Percentiles rank a stretch among this genome's conserved stretches.
Conservation (phyloP, 2,329 filamentous ascomycete species). For the Colletotrichum lupini region DNA sequence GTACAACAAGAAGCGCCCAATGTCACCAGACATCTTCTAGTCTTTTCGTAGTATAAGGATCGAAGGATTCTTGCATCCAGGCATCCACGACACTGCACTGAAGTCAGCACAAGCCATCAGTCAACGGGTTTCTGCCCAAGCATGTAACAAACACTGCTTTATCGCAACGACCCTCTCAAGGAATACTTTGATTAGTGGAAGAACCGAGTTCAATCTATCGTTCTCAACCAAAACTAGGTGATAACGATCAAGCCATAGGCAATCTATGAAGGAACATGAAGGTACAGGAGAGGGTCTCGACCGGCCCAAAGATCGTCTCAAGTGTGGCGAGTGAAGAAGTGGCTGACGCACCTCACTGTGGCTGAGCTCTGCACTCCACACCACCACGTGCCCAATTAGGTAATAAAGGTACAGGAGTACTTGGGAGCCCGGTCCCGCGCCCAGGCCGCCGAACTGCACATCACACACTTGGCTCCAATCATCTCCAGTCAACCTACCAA, state of each 20-base stretch:
- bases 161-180: too few relatives aligned
- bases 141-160: too few relatives aligned
- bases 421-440: background rate
- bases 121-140: too few relatives aligned
- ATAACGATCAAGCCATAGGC: background rate
- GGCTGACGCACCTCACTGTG: slow-evolving; percentile 6
- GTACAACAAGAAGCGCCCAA: too few relatives aligned
- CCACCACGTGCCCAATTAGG: too few relatives aligned
- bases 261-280: background rate
- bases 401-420: background rate
- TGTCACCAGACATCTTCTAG: too few relatives aligned
- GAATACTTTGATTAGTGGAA: too few relatives aligned
- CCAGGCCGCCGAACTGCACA: background rate
- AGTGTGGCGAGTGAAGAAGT: slow-evolving; percentile 24
- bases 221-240: background rate
- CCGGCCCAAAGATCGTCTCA: background rate
- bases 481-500: background rate
- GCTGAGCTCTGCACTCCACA: slow-evolving; percentile 5
- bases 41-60: too few relatives aligned
- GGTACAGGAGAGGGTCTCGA: background rate
- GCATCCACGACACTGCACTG: too few relatives aligned
- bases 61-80: too few relatives aligned
- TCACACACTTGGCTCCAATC: slow-evolving; percentile 10
- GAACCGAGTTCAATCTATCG: too few relatives aligned
- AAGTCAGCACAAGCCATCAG: too few relatives aligned